Evolutionary conservation across 2,329 filamentous ascomycete species (phyloP).

Genomic region (Didymella exigua): DNA sequence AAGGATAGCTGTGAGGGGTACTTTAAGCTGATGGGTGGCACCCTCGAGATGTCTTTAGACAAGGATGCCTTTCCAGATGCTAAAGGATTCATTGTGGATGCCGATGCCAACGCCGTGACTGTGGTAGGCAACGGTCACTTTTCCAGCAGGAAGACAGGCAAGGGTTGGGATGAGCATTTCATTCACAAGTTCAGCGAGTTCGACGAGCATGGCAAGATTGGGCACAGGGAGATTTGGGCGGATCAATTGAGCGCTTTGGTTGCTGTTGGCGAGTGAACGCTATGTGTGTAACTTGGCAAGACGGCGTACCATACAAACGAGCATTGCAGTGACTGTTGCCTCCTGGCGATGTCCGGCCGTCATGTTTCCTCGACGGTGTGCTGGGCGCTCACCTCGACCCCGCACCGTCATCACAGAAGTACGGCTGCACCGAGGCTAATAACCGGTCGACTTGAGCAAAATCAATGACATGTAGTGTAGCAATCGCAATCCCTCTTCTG

Average conservation of each 20-base stretch:
- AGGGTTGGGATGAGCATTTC: constrained; percentile 50
- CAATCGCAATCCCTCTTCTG: not conserved
- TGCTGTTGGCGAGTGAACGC: constrained; percentile 38
- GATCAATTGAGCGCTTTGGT: constrained; percentile 53
- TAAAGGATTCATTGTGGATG: constrained; percentile 47
- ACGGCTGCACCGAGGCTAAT: constrained; percentile 17
- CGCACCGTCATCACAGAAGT: constrained; percentile 11
- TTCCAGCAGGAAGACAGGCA: constrained; percentile 48
- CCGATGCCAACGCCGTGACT: constrained; percentile 43
- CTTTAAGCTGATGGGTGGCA: constrained; percentile 43
- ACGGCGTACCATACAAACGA: not conserved
- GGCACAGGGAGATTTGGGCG: constrained; percentile 54
- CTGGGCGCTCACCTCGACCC: constrained; percentile 1
- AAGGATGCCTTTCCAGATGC: constrained; percentile 42
- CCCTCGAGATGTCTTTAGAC: constrained; percentile 42
- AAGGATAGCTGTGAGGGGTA: constrained; percentile 47
- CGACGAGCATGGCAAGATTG: constrained; percentile 48
- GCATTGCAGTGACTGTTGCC: not conserved
- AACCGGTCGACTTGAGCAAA: constrained; percentile 15
- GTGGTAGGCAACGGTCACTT: constrained; percentile 46
- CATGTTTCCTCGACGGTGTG: not conserved
- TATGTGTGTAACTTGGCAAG: not conserved
- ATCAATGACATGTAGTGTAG: not conserved
- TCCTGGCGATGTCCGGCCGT: not conserved
- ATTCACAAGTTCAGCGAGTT: constrained; percentile 51